Evolutionary conservation across 192 early-diverging fungal species (phyloP), one percentile per base, ranked within the genome.

Genomic region (Coemansia aciculifera): DNA sequence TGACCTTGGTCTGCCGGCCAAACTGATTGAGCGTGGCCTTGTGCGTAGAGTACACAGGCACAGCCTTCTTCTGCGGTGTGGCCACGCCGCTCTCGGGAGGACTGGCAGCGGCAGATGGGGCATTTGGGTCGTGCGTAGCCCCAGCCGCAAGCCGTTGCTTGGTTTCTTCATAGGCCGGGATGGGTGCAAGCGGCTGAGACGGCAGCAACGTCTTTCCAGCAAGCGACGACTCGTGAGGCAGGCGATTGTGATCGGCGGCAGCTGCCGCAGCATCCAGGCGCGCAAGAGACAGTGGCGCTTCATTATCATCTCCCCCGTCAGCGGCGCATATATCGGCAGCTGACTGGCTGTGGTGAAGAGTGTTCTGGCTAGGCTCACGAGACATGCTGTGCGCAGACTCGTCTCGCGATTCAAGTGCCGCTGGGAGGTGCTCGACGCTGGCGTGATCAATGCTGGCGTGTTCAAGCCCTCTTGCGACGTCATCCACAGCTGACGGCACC

Each of bases 1-100:
- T 83, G 34, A 85, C 83, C 64, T 85, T 90, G 42, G 84, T 85
- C 64, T 85, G 71, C 46, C 86, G 82, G 24, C 89, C 89, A 77
- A 87, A 87, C 75, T 88, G 85, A 52, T 86, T 80, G 15, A 84
- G 76, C 56, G 75, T 69, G 19, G 74, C 72, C 62, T 75, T 79
- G 73, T 83, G 78, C 32, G 74, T 68, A 19, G 75, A 83, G 70
- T 85, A 83, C 27, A 76, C 69, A 2, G 74, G 79, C 39, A 27
- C 31, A 4, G 70, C 34, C 67, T 81, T 81, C 69, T 76, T 81
- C 23, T 62, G 62, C 44, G 59, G 64, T 36, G 56, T 57, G 7
- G 67, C 52, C 3, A 62, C 54, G 37, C 67, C 63, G 1, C 46
- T 44, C 39, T 60, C 56, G 5, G 38, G 38, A 23, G 23, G 42